Evolutionary conservation across 2,329 filamentous ascomycete genomes (phyloP).

Genomic region (Endocalyx cinctus): DNA sequence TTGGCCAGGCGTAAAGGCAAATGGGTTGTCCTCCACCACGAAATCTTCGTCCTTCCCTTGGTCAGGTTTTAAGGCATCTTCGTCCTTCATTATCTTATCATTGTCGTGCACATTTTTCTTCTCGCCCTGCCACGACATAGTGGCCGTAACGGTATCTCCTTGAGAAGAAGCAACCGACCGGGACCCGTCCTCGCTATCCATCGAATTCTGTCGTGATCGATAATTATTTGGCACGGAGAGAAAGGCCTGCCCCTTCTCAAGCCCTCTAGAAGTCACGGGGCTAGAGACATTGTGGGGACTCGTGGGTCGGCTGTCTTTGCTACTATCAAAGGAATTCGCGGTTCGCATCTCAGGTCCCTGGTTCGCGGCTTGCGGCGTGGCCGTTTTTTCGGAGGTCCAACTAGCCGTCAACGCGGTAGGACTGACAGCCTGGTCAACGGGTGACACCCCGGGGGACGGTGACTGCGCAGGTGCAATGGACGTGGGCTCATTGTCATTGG

Average conservation of each 20-base stretch:
- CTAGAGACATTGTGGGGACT: constrained; percentile 70
- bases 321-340: constrained; percentile 59
- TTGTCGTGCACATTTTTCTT: constrained; percentile 35
- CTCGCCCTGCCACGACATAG: constrained; percentile 36
- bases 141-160: constrained; percentile 57
- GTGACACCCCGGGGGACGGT: constrained; percentile 22
- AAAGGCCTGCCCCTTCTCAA: constrained; percentile 49
- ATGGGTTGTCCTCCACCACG: constrained; percentile 70
- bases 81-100: constrained; percentile 57
- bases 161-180: constrained; percentile 55
- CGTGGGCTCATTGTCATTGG: constrained; percentile 22
- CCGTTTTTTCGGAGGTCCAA: constrained; percentile 21
- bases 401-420: constrained; percentile 24
- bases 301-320: constrained; percentile 59
- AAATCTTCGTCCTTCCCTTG: constrained; percentile 74
- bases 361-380: constrained; percentile 14
- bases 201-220: constrained; percentile 62
- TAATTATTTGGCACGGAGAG: constrained; percentile 60
- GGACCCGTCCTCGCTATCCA: constrained; percentile 62
- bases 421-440: constrained; percentile 23
- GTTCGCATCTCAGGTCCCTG: constrained; percentile 42
- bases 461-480: constrained; percentile 17
- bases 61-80: constrained; percentile 70
- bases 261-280: constrained; percentile 42
- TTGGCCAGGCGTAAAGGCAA: constrained; percentile 80